Evolutionary conservation across 257 asterid species (phyloP), one percentile per base, ranked within the genome.

Genomic region (Hygrophila difformis): DNA sequence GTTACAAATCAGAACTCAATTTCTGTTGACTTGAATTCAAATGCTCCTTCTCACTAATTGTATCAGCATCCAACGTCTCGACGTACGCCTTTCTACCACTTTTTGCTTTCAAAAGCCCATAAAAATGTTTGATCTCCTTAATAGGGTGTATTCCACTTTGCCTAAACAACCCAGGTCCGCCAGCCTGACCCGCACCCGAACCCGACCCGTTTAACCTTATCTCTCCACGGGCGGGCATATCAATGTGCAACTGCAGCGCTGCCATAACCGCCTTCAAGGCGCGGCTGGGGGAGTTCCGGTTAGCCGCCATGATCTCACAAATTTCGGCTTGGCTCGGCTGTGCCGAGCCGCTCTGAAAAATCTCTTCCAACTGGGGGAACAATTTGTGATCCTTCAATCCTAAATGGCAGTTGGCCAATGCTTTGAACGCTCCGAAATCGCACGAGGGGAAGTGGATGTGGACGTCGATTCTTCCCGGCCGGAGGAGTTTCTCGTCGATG

Each of bases 381-480:
- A 87, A 59, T 65, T 83, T 87, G 55, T 87, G 97, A 31, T 83
- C 94, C 26, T 75, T 83, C 3, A 87, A 22, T 22, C 97, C 94
- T 44, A 87, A 46, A 44, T 87, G 91, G 14, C 82, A 80, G 26
- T 22, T 74, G 8, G 97, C 97, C 53, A 87, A 37, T 29, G 41
- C 69, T 40, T 81, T 83, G 19, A 87, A 87, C 11, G 91, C 87
- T 24, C 61, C 57, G 47, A 87, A 87, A 68, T 83, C 85, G 63
- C 97, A 87, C 17, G 73, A 56, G 0, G 97, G 97, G 44, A 87
- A 87, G 18, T 83, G 67, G 29, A 87, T 53, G 50, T 80, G 97
- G 5, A 83, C 91, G 53, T 87, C 97, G 16, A 87, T 71, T 33
- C 97, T 51, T 37, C 97, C 97, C 0, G 97, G 97, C 35, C 97